Percentiles rank a stretch among this genome's conserved stretches.
phyloP scores from a whole-genome alignment of 1,284 basidiomycete genomes.

The Wallemia hederae region DNA sequence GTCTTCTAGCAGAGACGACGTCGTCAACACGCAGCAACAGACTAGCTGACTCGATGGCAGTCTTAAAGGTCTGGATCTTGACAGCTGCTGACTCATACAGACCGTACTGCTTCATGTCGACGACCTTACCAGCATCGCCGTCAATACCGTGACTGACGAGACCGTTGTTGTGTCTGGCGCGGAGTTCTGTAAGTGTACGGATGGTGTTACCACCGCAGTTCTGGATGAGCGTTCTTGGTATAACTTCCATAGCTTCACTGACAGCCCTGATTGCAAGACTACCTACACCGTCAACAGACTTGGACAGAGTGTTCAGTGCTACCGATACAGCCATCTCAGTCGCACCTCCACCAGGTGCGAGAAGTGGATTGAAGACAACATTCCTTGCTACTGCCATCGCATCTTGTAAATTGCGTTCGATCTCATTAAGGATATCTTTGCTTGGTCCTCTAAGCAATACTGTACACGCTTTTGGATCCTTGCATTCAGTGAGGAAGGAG shows the following conservation, averaged over 20 bases:
- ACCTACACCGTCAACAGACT: slow-evolving; percentile 51
- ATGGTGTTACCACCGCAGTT: slow-evolving; percentile 91
- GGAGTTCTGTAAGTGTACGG: slow-evolving; percentile 61
- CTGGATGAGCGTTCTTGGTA: slow-evolving; percentile 79
- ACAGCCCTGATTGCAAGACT: slow-evolving; percentile 75
- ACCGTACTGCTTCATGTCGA: slow-evolving; percentile 82
- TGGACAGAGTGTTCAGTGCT: slow-evolving; percentile 54
- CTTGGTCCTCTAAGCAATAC: slow-evolving; percentile 93
- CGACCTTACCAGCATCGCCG: slow-evolving; percentile 77
- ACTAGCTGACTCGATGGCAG: slow-evolving; percentile 39
- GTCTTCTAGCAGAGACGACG: slow-evolving; percentile 51
- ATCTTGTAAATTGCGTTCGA: slow-evolving; percentile 88
- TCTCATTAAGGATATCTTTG: slow-evolving; percentile 93
- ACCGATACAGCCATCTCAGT: slow-evolving; percentile 95
- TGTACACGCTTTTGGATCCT: slow-evolving; percentile 85
- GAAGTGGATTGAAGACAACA: slow-evolving; percentile 74
- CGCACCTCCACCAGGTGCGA: slow-evolving; percentile 81
- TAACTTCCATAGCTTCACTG: slow-evolving; percentile 88
- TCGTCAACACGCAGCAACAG: slow-evolving; percentile 53
- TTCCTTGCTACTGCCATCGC: slow-evolving; percentile 94
- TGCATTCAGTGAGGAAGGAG: slow-evolving; percentile 78
- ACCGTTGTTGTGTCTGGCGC: slow-evolving; percentile 81
- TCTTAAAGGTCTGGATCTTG: slow-evolving; percentile 94
- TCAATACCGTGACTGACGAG: slow-evolving; percentile 77
- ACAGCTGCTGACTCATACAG: slow-evolving; percentile 85